phyloP scores from a whole-genome alignment of 2,329 filamentous ascomycete genomes.

The Ceratocystis huliohia region DNA sequence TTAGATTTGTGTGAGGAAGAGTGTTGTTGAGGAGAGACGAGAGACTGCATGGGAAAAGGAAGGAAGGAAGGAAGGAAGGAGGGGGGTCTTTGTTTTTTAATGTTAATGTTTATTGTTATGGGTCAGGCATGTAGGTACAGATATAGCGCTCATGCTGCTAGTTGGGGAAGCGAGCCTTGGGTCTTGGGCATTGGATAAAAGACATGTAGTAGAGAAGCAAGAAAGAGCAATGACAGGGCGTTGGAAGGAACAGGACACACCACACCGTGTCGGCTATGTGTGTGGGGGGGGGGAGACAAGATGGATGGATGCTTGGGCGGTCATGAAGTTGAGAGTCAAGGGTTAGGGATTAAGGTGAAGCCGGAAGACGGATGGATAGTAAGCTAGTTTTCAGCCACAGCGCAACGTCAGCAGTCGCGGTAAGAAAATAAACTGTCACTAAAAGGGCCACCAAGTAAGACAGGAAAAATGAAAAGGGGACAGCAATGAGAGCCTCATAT shows the following conservation, averaged over 20 bases:
- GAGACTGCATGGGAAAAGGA: background rate
- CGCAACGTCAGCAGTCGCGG: background rate
- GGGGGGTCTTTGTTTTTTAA: background rate
- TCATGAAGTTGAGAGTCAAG: too few relatives aligned
- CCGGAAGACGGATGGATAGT: too few relatives aligned
- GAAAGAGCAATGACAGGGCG: background rate
- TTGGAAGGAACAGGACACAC: background rate
- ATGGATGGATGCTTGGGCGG: background rate
- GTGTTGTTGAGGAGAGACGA: background rate
- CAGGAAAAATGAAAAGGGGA: background rate
- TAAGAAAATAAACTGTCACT: background rate
- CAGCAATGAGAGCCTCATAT: background rate
- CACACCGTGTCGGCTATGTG: background rate
- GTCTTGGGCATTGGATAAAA: background rate
- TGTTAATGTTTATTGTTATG: background rate
- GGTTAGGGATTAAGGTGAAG: too few relatives aligned
- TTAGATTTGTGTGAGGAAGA: background rate
- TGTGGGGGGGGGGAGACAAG: background rate
- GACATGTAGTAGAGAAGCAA: background rate
- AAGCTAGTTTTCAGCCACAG: too few relatives aligned
- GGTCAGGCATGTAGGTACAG: background rate
- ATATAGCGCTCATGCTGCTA: background rate
- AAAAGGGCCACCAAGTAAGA: background rate
- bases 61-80: slow-evolving; percentile 3
- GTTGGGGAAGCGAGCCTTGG: background rate